Evolutionary conservation across 345 rosid species (phyloP), one percentile per base, ranked within the genome.

Genomic region (Punica granatum): DNA sequence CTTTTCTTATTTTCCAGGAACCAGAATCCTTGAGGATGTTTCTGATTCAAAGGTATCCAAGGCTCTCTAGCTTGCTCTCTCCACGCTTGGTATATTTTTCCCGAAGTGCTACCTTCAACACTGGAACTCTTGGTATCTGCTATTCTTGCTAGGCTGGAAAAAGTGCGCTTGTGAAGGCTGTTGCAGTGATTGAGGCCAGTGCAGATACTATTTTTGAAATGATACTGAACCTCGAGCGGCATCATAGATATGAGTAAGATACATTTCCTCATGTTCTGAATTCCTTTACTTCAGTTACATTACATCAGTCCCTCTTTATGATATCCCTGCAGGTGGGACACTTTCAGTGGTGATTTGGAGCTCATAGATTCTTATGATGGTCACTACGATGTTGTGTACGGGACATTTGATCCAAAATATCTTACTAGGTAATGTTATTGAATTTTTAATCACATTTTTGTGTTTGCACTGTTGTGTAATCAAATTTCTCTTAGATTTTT

Each of bases 11-110:
- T 67, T 85, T 80, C 76, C 87, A 93, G 97, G 98, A 77, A 84
- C 88, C 72, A 84, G 98, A 84, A 89, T 93, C 77, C 86, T 93
- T 78, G 97, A 93, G 82, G 96, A 93, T 72, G 83, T 87, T 58
- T 81, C 91, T 67, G 78, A 86, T 74, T 64, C 78, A 67, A 93
- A 93, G 98, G 98, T 93, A 87, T 73, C 58, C 56, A 41, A 3
- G 21, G 14, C 7, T 13, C 60, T n/a, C 15, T 10, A 56, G 7
- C 34, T 56, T 33, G 26, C 10, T 56, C 33, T 56, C 8, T 64
- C 63, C 13, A 25, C 41, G 16, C 19, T 37, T 42, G 19, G 11
- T 44, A 33, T 18, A 15, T 48, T 65, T 31, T 56, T 60, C 25
- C 30, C 49, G 23, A 7, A 64, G 32, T 37, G 43, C 43, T 64